phyloP scores from a whole-genome alignment of 306 rosid species.

The Pyrus bretschneideri region DNA sequence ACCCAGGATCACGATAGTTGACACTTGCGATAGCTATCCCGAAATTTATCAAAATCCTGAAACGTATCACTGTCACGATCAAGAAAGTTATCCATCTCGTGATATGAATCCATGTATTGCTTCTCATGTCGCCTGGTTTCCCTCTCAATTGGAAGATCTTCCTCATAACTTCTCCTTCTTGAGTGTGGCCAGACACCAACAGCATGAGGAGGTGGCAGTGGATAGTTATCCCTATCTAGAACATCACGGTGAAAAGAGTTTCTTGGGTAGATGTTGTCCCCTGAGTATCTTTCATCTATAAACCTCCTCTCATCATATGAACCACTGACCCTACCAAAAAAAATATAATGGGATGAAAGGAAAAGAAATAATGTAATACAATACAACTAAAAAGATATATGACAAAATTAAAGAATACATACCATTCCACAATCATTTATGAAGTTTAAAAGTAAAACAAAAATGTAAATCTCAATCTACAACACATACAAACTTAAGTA shows the following conservation, averaged over 20 bases:
- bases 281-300: slow-evolving; percentile 75
- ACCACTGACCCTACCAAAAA: slow-evolving; percentile 67
- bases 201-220: slow-evolving; percentile 56
- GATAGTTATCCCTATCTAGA: slow-evolving; percentile 71
- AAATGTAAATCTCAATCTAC: neutral
- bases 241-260: slow-evolving; percentile 59
- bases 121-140: slow-evolving; percentile 72
- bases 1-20: slow-evolving; percentile 56
- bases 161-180: slow-evolving; percentile 77
- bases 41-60: slow-evolving; percentile 67
- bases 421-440: neutral
- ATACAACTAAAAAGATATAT: slow-evolving; percentile 5
- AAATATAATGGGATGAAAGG: slow-evolving; percentile 45
- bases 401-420: slow-evolving; percentile 10
- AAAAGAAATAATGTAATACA: slow-evolving; percentile 25
- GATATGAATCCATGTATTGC: slow-evolving; percentile 56
- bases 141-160: slow-evolving; percentile 64
- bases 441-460: neutral
- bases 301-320: slow-evolving; percentile 78
- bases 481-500: neutral
- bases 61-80: slow-evolving; percentile 54
- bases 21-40: slow-evolving; percentile 56
- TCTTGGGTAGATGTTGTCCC: slow-evolving; percentile 65
- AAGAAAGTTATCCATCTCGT: slow-evolving; percentile 54
- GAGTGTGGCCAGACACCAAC: slow-evolving; percentile 75